Evolutionary conservation across 2,329 filamentous ascomycete genomes (phyloP), one percentile per base, ranked within the genome.

Genomic region (Drechslerella coelobrocha): DNA sequence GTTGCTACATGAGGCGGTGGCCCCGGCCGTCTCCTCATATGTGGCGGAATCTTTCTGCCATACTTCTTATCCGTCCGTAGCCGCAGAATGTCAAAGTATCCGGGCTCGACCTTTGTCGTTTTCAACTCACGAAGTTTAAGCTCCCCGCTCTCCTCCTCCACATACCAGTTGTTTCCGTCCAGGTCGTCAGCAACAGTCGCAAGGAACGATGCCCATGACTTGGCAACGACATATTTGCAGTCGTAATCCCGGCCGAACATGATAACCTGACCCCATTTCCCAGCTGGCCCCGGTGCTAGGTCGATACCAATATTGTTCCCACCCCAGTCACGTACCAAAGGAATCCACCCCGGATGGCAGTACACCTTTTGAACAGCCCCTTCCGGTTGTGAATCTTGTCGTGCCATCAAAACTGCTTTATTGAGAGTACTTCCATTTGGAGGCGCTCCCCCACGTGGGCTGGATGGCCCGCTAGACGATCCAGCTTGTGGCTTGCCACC

Each of bases 231-330:
- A 78, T 96, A 99, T 81, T 99, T 99, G 80, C 91, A 96, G 78
- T 99, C 94, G 80, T 96, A 99, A 81, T 99, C 94, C 71, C 94
- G 91, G 54, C 94, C 94, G 78, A 96, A 97, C 72, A 99, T 84
- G 76, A 99, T 96, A 74, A 99, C 87, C 79, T 99, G 94, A 59
- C 94, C 94, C 93, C 94, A 99, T 78, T 88, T 89, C 39, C 94
- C 94, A 50, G 86, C 85, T 8, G 93, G 91, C 1, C 94, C 94
- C 21, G 94, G 94, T 5, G 92, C 91, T 66, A 99, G 83, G 79
- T 99, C 94, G 50, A 97, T 86, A 17, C 92, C 93, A 77, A 99
- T 84, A 82, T 96, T 95, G 85, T 99, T 99, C 79, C 94, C 94
- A 78, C 94, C 94, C 94, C 94, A 99, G 79, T 99, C 94, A 75